Percentiles rank a stretch among this genome's conserved stretches.
phyloP scores from a whole-genome alignment of 192 early-diverging fungal genomes.

The Coemansia sp. region DNA sequence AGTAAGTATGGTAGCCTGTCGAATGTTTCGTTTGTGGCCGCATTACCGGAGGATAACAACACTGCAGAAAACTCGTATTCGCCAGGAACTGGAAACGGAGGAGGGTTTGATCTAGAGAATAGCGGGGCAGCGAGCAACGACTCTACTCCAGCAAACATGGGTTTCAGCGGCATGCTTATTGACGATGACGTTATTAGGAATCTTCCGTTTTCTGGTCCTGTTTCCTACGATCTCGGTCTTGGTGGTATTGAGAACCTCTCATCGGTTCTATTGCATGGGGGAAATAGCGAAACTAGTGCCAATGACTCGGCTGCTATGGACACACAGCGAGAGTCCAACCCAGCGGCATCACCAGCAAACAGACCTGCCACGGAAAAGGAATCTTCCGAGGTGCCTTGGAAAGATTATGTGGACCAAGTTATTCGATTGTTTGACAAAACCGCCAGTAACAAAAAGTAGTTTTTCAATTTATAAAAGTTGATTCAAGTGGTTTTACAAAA shows the following conservation, averaged over 20 bases:
- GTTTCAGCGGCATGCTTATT: constrained; percentile 31
- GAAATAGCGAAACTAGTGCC: not conserved
- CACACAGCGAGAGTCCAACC: not conserved
- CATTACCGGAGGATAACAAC: not conserved
- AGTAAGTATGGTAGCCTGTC: not conserved
- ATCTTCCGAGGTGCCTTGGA: constrained; percentile 27
- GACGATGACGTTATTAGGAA: constrained; percentile 36
- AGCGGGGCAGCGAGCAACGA: not conserved
- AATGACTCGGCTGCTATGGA: not conserved
- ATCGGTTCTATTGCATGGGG: constrained; percentile 2
- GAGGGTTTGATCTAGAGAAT: not conserved
- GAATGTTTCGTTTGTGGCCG: not conserved
- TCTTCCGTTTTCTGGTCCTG: constrained; percentile 29
- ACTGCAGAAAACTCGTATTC: not conserved
- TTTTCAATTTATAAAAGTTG: not conserved
- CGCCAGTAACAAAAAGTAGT: not conserved
- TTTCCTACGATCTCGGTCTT: constrained; percentile 26
- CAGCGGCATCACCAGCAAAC: not conserved
- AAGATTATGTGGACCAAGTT: constrained; percentile 42
- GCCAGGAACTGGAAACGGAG: not conserved
- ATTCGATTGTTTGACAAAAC: constrained; percentile 36
- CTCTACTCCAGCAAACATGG: constrained; percentile 14
- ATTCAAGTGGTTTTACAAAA: not conserved
- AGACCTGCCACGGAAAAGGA: not conserved
- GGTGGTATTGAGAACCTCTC: constrained; percentile 4